These are phyloP conservation scores for Leucaena leucocephala DNA, from an alignment of 306 rosid genomes.

Conservation along the genomic window DNA sequence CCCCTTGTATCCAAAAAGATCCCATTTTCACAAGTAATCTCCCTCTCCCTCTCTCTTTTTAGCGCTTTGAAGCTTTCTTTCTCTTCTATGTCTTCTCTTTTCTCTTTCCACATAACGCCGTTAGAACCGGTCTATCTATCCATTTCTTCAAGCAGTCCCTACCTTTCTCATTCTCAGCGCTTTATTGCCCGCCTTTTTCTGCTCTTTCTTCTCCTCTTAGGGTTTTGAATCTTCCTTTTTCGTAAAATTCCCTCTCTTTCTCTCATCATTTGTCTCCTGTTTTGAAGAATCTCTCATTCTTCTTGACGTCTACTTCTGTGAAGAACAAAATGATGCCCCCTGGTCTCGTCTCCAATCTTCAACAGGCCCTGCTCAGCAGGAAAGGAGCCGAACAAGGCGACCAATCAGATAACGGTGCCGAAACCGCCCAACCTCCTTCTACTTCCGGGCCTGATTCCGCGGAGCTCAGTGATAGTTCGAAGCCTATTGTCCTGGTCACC, in stretches of 20 bases:
- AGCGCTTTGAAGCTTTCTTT: constrained; percentile 2
- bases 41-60: not conserved
- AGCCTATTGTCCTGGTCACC: constrained; percentile 71
- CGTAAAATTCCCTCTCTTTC: constrained; percentile 11
- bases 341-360: constrained; percentile 89
- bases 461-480: constrained; percentile 37
- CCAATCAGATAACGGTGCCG: constrained; percentile 46
- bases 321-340: constrained; percentile 75
- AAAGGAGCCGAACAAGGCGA: constrained; percentile 42
- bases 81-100: not conserved
- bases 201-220: constrained; percentile 40
- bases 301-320: constrained; percentile 48
- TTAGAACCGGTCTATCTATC: constrained; percentile 66
- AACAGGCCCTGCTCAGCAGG: constrained; percentile 62
- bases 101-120: constrained; percentile 53
- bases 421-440: constrained; percentile 51
- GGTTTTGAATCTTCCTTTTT: constrained; percentile 52
- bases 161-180: constrained; percentile 38
- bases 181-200: constrained; percentile 35
- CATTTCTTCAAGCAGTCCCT: constrained; percentile 22
- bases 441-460: constrained; percentile 17
- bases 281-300: not conserved
- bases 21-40: constrained; percentile 1
- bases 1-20: constrained; percentile 20
- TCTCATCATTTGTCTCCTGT: not conserved